A percentile compares a stretch with the other conserved stretches of the same genome.
phyloP scores from a whole-genome alignment of 208 protist genomes.

The Blechomonas ayalai region DNA sequence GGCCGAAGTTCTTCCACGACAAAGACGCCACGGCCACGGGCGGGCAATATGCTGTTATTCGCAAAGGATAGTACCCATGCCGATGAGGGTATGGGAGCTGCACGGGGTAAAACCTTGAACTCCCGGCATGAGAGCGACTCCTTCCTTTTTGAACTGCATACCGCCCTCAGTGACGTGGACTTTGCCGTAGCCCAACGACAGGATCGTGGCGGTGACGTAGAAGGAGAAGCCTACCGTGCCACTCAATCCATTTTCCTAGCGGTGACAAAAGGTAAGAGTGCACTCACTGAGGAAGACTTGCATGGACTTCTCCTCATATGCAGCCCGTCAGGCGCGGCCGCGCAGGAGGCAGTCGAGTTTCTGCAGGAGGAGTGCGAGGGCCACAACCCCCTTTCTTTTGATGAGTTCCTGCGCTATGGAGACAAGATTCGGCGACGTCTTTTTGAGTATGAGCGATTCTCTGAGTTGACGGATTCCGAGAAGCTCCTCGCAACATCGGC shows the following conservation, averaged over 20 bases:
- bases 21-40: too few species aligned
- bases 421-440: slow-evolving; percentile 33
- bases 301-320: slow-evolving; percentile 52
- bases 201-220: too few species aligned
- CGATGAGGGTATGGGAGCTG: too few species aligned
- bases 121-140: too few species aligned
- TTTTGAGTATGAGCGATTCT: slow-evolving; percentile 44
- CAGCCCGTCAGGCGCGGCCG: slow-evolving; percentile 40
- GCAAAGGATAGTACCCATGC: too few species aligned
- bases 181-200: slow-evolving; percentile 4
- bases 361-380: slow-evolving; percentile 57
- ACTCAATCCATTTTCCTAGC: slow-evolving; percentile 28
- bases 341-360: slow-evolving; percentile 60
- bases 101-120: too few species aligned
- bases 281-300: slow-evolving; percentile 36
- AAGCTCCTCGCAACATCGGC: slow-evolving; percentile 36
- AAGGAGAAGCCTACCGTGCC: slow-evolving; percentile 4
- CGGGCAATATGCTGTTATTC: too few species aligned
- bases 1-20: too few species aligned
- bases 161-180: slow-evolving; percentile 10
- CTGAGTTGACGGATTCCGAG: slow-evolving; percentile 21
- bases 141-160: too few species aligned
- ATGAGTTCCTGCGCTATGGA: slow-evolving; percentile 50
- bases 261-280: slow-evolving; percentile 30
- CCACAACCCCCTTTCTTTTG: slow-evolving; percentile 35